Evolutionary conservation across 139 green algal genomes (phyloP).

Genomic region (Tetradesmus lagerheimii): DNA sequence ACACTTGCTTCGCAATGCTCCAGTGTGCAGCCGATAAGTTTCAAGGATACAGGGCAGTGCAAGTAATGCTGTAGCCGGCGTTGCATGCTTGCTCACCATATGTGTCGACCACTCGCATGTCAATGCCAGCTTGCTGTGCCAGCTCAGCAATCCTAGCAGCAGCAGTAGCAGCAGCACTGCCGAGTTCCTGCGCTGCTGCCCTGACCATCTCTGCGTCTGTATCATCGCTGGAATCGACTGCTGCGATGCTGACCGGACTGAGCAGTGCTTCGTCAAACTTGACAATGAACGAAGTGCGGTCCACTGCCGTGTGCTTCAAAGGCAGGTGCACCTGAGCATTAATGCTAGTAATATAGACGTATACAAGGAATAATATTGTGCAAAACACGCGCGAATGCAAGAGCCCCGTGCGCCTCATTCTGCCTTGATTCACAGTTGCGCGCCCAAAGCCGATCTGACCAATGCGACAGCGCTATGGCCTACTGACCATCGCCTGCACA

Average conservation of each 20-base stretch:
- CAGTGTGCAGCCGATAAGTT: no score
- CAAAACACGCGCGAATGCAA: neutral
- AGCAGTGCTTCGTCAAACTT: neutral
- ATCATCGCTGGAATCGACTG: neutral
- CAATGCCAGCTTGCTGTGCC: neutral
- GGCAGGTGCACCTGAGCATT: neutral
- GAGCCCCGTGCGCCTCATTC: neutral
- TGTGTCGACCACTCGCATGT: neutral
- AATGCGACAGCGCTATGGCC: neutral
- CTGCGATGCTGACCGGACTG: neutral
- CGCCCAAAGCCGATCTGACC: neutral
- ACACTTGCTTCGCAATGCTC: no score
- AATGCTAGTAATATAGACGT: neutral
- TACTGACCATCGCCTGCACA: neutral
- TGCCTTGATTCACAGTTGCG: neutral
- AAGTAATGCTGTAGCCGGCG: no score
- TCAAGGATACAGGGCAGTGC: no score
- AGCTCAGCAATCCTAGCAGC: neutral
- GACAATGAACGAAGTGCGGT: neutral
- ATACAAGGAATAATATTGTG: neutral
- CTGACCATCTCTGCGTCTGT: neutral
- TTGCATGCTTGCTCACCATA: neutral
- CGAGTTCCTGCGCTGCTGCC: neutral
- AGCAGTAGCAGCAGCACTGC: conserved; percentile 10
- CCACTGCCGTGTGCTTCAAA: neutral